Conservation (phyloP, 192 early-diverging fungal genomes). For the Funneliformis geosporum region DNA sequence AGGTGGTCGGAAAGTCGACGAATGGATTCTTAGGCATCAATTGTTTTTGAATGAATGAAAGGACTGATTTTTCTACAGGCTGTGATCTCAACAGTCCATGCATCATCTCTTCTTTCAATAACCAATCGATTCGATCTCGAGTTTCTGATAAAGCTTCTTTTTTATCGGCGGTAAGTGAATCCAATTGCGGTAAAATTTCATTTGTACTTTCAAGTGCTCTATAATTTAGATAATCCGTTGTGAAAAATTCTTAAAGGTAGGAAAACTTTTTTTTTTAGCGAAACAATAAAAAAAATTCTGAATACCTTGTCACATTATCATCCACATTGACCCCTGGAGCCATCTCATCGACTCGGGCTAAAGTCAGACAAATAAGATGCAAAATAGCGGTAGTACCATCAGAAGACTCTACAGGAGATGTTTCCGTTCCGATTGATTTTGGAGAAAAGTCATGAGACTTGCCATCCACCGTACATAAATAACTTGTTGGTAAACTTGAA, state of each 20-base stretch:
- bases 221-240: background rate
- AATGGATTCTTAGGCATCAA: conserved; percentile 49
- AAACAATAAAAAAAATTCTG: background rate
- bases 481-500: conserved; percentile 62
- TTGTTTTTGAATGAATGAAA: conserved; percentile 54
- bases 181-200: conserved; percentile 2
- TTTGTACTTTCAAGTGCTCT: background rate
- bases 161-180: conserved; percentile 46
- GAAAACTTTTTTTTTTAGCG: background rate
- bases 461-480: conserved; percentile 34
- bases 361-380: conserved; percentile 63
- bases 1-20: conserved; percentile 59
- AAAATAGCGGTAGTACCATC: conserved; percentile 72
- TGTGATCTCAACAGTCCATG: conserved; percentile 62
- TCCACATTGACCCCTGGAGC: conserved; percentile 9
- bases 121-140: conserved; percentile 54
- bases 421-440: conserved; percentile 57
- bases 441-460: conserved; percentile 61
- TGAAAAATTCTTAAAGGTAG: background rate
- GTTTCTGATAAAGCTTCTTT: conserved; percentile 61
- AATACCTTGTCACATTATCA: background rate
- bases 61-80: conserved; percentile 51
- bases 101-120: conserved; percentile 79
- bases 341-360: conserved; percentile 47
- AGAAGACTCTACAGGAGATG: conserved; percentile 62